Evolutionary conservation across 495 filamentous ascomycete species (phyloP), one percentile per base, ranked within the genome.

Genomic region (Neurospora sp.): DNA sequence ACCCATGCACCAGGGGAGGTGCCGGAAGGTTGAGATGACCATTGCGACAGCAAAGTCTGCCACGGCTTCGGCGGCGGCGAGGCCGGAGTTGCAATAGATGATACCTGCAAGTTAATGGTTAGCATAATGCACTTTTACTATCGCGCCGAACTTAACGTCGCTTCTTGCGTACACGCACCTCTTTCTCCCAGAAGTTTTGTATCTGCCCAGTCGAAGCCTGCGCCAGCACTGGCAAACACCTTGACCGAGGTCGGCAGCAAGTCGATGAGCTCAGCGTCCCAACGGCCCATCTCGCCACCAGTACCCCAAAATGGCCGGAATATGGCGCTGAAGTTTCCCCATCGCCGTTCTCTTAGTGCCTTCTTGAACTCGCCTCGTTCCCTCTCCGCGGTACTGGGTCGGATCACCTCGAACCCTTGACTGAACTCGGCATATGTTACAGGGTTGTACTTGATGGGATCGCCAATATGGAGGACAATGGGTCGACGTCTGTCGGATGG

Each of bases 221-320:
- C 90, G 14, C 91, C 92, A 4, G 92, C 91, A 74, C 88, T 90
- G 18, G 92, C 90, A 80, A 89, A 92, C 2, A 93, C 87, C 78
- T 86, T 89, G 74, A 92, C 89, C 5, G 86, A 87, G 35, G 83
- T 75, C 0, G 92, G 92, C 14, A 94, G 83, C 40, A 93, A 77
- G 5, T 83, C 79, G 41, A 94, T 90, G 59, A 93, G 80, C 78
- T 94, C 92, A 40, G 82, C 81, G 77, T 94, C 91, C 92, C 92
- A 94, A 69, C 84, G 81, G 16, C 90, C 90, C 91, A 94, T 93
- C 82, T 93, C 92, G 12, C 90, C 90, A 9, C 92, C 92, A 0
- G 89, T 92, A 70, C 91, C 91, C 92, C 91, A 94, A 78, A 92
- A 93, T 1, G 92, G 92, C 23, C 92, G 86, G 78, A 93, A 91